Conservation (phyloP, 164 flowering plant species). For the Stephania cephalantha region DNA sequence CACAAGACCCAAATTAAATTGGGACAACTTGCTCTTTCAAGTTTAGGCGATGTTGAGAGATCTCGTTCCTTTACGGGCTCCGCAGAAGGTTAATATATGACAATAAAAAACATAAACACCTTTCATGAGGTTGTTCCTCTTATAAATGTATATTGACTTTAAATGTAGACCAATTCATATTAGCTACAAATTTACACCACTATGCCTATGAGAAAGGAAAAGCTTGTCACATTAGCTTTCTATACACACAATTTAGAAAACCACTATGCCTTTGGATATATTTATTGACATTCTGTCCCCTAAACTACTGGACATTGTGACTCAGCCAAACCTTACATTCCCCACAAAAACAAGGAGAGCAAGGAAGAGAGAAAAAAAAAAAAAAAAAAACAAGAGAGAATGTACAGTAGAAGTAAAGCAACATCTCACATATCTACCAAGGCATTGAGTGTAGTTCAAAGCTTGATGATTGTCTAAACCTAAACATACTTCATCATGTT, state of each 20-base stretch:
- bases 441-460: neutral
- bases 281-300: neutral
- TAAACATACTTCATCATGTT: neutral
- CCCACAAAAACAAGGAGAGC: neutral
- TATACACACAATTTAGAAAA: neutral
- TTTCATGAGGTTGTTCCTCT: too few relatives aligned
- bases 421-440: neutral
- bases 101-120: neutral
- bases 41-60: too few relatives aligned
- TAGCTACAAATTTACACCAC: neutral
- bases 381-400: neutral
- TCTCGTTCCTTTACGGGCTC: too few relatives aligned
- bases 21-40: too few relatives aligned
- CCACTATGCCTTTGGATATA: neutral
- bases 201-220: neutral
- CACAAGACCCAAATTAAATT: neutral
- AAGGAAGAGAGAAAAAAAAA: neutral
- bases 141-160: neutral
- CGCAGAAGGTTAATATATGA: neutral
- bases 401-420: neutral
- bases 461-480: neutral
- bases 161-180: neutral
- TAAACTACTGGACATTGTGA: constrained; percentile 8
- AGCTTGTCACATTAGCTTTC: neutral
- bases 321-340: constrained; percentile 5